Percentiles rank a stretch among this genome's conserved stretches.
Conservation (phyloP, 192 early-diverging fungal genomes). For the Coemansia sp. region DNA sequence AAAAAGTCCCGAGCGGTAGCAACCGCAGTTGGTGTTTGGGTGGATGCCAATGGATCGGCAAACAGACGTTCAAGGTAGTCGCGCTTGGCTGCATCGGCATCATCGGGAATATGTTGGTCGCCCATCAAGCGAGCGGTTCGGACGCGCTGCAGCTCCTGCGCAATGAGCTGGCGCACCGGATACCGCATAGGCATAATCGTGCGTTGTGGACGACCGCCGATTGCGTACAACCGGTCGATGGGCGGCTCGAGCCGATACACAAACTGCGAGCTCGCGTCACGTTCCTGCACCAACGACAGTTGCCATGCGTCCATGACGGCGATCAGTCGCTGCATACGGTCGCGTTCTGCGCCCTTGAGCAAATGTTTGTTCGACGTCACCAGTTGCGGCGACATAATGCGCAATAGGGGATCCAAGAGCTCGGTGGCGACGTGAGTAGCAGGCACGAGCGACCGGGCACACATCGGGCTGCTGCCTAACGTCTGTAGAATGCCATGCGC, state of each 20-base stretch:
- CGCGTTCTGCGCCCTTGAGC: slow-evolving; percentile 35
- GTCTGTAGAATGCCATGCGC: slow-evolving; percentile 55
- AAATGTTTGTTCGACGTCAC: slow-evolving; percentile 58
- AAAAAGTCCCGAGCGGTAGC: too few species aligned
- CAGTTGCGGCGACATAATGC: slow-evolving; percentile 77
- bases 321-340: slow-evolving; percentile 22
- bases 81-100: slow-evolving; percentile 25
- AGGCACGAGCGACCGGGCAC: slow-evolving; percentile 52
- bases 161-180: slow-evolving; percentile 76
- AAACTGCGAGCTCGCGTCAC: slow-evolving; percentile 26
- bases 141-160: slow-evolving; percentile 64
- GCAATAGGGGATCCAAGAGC: slow-evolving; percentile 64
- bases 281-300: slow-evolving; percentile 35
- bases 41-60: slow-evolving; percentile 21
- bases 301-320: slow-evolving; percentile 33
- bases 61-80: slow-evolving; percentile 29
- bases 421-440: slow-evolving; percentile 49
- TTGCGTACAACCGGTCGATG: slow-evolving; percentile 40
- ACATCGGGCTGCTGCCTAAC: slow-evolving; percentile 52
- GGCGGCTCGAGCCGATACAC: slow-evolving; percentile 74
- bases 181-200: slow-evolving; percentile 60
- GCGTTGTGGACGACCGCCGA: slow-evolving; percentile 10
- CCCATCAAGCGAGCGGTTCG: neutral
- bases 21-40: neutral
- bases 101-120: neutral